A percentile compares a stretch with the other conserved stretches of the same genome.
Evolutionary conservation across 2,329 filamentous ascomycete species (phyloP).

Genomic region (Fusarium foetens): DNA sequence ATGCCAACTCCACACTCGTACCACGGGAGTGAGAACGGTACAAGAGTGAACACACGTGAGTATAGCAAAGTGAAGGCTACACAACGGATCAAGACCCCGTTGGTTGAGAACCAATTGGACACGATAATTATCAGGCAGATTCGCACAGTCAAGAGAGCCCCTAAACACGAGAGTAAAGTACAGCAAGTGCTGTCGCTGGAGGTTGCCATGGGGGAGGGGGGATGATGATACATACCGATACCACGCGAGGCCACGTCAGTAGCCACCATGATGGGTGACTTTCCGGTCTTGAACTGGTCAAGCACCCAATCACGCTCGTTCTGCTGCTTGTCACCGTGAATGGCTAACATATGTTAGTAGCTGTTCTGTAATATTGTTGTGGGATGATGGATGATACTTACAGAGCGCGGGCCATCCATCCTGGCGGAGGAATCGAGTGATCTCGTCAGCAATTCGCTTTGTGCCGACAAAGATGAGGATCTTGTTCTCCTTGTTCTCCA

Average conservation of each 20-base stretch:
- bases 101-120: constrained; percentile 83
- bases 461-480: constrained; percentile 92
- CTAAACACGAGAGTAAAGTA: constrained; percentile 94
- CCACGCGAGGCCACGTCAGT: constrained; percentile 99
- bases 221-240: constrained; percentile 91
- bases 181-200: constrained; percentile 68
- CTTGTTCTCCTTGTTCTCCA: constrained; percentile 97
- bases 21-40: constrained; percentile 67
- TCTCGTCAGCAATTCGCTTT: constrained; percentile 97
- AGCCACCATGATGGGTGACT: constrained; percentile 99
- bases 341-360: constrained; percentile 69
- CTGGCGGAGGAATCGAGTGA: constrained; percentile 95
- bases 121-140: constrained; percentile 86
- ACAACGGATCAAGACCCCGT: constrained; percentile 81
- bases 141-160: constrained; percentile 89
- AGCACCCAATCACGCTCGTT: constrained; percentile 99
- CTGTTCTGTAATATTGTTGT: constrained; percentile 46
- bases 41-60: constrained; percentile 79
- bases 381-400: constrained; percentile 60
- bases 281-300: constrained; percentile 99
- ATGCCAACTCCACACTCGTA: constrained; percentile 84
- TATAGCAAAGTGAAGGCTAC: constrained; percentile 67
- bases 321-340: constrained; percentile 99
- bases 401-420: constrained; percentile 97
- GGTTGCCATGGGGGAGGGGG: constrained; percentile 62